A percentile compares a stretch with the other conserved stretches of the same genome.
phyloP scores from a whole-genome alignment of 2,329 filamentous ascomycete species.

The Fusarium subtropicale region DNA sequence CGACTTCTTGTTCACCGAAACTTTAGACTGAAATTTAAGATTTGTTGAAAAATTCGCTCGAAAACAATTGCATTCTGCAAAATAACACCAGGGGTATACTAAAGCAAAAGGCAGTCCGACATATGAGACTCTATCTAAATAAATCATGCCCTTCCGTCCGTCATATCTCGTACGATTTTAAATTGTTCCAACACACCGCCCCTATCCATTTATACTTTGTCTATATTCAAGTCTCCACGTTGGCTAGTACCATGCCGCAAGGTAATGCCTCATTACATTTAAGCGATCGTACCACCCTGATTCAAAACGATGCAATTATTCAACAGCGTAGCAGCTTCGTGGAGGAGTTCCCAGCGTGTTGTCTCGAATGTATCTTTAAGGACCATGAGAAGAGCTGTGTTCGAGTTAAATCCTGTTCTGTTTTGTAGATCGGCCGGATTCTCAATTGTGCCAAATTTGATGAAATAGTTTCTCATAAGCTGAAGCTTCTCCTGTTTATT shows the following conservation, averaged over 20 bases:
- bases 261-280: background rate
- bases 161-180: slow-evolving; percentile 23
- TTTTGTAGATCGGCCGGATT: slow-evolving; percentile 82
- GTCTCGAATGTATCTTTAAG: slow-evolving; percentile 82
- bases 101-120: slow-evolving; percentile 44
- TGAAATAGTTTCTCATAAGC: slow-evolving; percentile 84
- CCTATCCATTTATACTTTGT: slow-evolving; percentile 12
- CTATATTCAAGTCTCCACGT: background rate
- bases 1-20: background rate
- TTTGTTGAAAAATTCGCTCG: background rate
- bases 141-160: slow-evolving; percentile 25
- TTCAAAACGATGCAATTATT: slow-evolving; percentile 77
- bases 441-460: slow-evolving; percentile 75
- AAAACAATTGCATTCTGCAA: slow-evolving; percentile 24
- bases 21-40: background rate
- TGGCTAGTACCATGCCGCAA: background rate
- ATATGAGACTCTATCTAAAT: slow-evolving; percentile 36
- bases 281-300: slow-evolving; percentile 48
- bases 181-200: slow-evolving; percentile 17
- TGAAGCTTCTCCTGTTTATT: slow-evolving; percentile 74
- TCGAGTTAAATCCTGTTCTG: slow-evolving; percentile 82
- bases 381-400: slow-evolving; percentile 82
- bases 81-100: slow-evolving; percentile 46
- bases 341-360: slow-evolving; percentile 90
- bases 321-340: slow-evolving; percentile 85